These are phyloP conservation scores for Phytophthora tubulina DNA, from an alignment of 352 stramenopile genomes.

Conservation along the genomic window DNA sequence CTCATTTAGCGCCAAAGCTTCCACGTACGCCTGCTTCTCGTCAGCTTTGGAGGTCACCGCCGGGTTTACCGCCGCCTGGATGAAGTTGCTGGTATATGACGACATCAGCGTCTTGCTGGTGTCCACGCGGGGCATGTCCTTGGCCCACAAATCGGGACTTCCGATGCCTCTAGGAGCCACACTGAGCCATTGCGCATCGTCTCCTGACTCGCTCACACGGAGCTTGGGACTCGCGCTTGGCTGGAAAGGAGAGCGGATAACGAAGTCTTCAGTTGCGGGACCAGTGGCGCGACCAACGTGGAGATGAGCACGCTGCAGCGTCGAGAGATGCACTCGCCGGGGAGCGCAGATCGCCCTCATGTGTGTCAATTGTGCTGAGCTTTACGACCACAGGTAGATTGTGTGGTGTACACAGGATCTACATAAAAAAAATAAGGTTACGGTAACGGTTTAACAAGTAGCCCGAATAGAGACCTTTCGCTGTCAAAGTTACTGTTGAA, in stretches of 20 bases:
- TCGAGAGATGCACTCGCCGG: conserved; percentile 2
- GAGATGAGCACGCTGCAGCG: conserved; percentile 38
- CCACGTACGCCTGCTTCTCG: conserved; percentile 74
- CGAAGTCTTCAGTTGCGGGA: conserved; percentile 54
- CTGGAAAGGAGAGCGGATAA: conserved; percentile 39
- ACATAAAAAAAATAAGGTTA: not conserved
- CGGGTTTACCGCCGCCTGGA: conserved; percentile 69
- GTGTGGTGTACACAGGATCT: not conserved
- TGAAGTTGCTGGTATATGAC: conserved; percentile 66
- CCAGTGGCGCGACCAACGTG: conserved; percentile 61
- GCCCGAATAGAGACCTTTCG: not conserved
- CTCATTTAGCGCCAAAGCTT: conserved; percentile 76
- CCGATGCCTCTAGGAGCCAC: conserved; percentile 60
- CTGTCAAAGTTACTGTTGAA: too few relatives aligned
- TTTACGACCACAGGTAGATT: conserved; percentile 6
- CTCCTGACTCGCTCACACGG: conserved; percentile 42
- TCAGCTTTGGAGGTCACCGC: conserved; percentile 28
- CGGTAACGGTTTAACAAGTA: not conserved
- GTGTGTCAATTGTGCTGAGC: conserved; percentile 7
- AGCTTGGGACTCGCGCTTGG: conserved; percentile 33
- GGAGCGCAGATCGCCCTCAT: conserved; percentile 14
- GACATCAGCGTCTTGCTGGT: conserved; percentile 52
- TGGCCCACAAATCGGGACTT: conserved; percentile 72
- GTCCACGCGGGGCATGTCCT: conserved; percentile 77
- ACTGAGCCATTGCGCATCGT: conserved; percentile 27